Evolutionary conservation across 2,329 filamentous ascomycete genomes (phyloP), one percentile per base, ranked within the genome.

Genomic region (Diaporthe sp.): DNA sequence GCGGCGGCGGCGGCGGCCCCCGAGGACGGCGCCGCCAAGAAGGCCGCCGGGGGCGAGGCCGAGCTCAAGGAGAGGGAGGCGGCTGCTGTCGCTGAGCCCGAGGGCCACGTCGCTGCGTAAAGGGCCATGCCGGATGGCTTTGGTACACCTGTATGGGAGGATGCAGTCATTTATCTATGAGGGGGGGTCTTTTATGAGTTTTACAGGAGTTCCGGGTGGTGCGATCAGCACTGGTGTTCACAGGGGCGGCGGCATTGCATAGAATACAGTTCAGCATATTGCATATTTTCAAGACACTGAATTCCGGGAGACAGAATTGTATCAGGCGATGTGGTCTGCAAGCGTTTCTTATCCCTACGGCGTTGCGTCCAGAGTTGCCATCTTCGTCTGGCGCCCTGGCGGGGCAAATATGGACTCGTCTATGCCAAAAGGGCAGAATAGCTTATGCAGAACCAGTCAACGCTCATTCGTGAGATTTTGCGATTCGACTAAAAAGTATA

Each of bases 1-100:
- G 85, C 79, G 9, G 31, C 7, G 1, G 34, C 7, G 31, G 31
- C 31, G 31, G 31, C 31, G 31, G 85, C 79, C 2, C 78, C 77
- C 69, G 82, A 78, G 74, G 76, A 61, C 28, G 62, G 9, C 12
- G 44, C 22, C 31, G 31, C 65, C 37, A 80, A 80, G 72, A 80
- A 79, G 59, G 79, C 13, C 19, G 25, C 10, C 19, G 46, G 4
- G 22, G 62, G 78, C 53, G 79, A 77, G 65, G 82, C 53, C 28
- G 76, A 77, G 72, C 68, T 77, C 8, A 77, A 77, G 55, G 76
- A 76, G 55, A 62, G 72, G 49, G 65, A 42, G 62, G 49, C 34
- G 78, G 49, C 79, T 79, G 68, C 46, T 59, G 57, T 13, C 19
- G 37, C 31, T 7, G 37, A 61, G 58, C 37, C 58, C 2, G 58